Evolutionary conservation across 2,329 filamentous ascomycete species (phyloP).

Genomic region (Exophiala spinifera): DNA sequence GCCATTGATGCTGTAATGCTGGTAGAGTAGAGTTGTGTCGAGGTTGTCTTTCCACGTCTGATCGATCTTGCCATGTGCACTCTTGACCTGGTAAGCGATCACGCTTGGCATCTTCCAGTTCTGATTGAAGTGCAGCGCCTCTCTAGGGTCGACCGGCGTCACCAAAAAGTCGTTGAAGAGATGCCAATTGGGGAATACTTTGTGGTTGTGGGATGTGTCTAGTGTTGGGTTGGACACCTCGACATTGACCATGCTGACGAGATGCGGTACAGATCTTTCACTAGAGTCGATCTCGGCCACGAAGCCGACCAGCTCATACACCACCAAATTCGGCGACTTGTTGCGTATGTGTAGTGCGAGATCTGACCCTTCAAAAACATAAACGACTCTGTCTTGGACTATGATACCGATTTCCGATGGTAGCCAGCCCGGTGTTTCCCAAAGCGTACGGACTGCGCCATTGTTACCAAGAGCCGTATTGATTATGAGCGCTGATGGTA

Average conservation of each 20-base stretch:
- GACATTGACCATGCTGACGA: conserved; percentile 89
- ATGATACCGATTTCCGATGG: conserved; percentile 93
- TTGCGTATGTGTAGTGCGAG: conserved; percentile 74
- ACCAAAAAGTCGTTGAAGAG: conserved; percentile 97
- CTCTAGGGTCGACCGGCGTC: conserved; percentile 70
- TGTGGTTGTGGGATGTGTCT: conserved; percentile 57
- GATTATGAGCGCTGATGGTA: conserved; percentile 83
- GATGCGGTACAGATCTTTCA: conserved; percentile 80
- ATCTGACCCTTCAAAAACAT: conserved; percentile 91
- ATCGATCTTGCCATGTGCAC: conserved; percentile 77
- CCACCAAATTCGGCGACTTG: conserved; percentile 73
- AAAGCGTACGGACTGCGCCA: conserved; percentile 70
- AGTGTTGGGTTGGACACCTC: conserved; percentile 57
- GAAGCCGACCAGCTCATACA: conserved; percentile 88
- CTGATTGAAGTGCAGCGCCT: conserved; percentile 85
- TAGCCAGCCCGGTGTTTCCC: conserved; percentile 86
- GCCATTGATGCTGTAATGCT: conserved; percentile 60
- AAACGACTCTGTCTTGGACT: conserved; percentile 85
- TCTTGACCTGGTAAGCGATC: conserved; percentile 78
- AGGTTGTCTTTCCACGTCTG: conserved; percentile 80
- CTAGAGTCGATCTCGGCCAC: conserved; percentile 86
- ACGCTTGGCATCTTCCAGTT: conserved; percentile 92
- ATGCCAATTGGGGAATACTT: conserved; percentile 66
- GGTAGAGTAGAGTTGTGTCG: conserved; percentile 80
- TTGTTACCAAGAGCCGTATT: conserved; percentile 73